phyloP scores from a whole-genome alignment of 495 filamentous ascomycete genomes.

The Emericellopsis terricola region DNA sequence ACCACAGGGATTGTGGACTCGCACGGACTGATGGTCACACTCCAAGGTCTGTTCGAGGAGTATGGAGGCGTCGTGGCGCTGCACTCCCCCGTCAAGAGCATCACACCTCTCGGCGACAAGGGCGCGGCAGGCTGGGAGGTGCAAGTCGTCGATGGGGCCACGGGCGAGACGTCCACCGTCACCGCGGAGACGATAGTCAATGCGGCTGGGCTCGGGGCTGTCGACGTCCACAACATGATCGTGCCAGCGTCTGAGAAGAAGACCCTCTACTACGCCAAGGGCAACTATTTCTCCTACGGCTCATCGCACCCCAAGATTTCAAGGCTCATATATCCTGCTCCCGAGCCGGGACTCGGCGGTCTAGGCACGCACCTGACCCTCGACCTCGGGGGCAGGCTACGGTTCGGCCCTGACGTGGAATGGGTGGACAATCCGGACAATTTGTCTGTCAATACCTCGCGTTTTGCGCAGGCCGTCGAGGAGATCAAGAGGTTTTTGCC shows the following conservation, averaged over 20 bases:
- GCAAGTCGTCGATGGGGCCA: conserved; percentile 19
- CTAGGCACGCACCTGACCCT: conserved; percentile 89
- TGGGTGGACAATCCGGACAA: conserved; percentile 45
- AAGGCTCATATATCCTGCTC: conserved; percentile 76
- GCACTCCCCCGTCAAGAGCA: conserved; percentile 36
- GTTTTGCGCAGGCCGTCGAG: conserved; percentile 45
- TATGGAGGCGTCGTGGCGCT: conserved; percentile 56
- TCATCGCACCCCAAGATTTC: conserved; percentile 42
- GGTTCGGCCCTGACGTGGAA: conserved; percentile 92
- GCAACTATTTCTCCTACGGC: conserved; percentile 82
- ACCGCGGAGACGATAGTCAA: conserved; percentile 67
- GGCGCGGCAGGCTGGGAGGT: conserved; percentile 31
- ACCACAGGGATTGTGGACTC: conserved; percentile 84
- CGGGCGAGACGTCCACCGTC: conserved; percentile 34
- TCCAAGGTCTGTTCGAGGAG: conserved; percentile 60
- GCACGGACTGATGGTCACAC: conserved; percentile 62
- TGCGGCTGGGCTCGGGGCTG: conserved; percentile 65
- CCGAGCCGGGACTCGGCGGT: conserved; percentile 60
- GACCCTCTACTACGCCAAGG: conserved; percentile 72
- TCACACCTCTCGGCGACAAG: conserved; percentile 22
- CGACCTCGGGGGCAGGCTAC: conserved; percentile 67
- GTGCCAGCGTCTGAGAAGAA: conserved; percentile 38
- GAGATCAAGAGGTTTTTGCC: conserved; percentile 74
- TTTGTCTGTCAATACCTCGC: conserved; percentile 27
- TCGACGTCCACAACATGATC: conserved; percentile 65